phyloP scores from a whole-genome alignment of 192 early-diverging fungal genomes.

The Spizellomyces punctatus region DNA sequence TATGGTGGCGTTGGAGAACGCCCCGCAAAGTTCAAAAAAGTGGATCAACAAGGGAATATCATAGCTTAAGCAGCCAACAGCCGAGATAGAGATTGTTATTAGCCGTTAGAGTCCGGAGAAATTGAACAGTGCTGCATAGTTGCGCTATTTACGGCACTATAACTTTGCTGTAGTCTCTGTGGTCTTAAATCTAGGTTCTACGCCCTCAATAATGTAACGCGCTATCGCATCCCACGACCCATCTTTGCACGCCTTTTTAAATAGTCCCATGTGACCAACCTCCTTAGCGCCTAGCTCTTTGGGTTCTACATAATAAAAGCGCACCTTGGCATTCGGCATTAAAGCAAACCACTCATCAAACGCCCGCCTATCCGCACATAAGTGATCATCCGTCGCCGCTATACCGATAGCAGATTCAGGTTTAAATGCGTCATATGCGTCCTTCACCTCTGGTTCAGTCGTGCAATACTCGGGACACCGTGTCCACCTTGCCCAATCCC shows the following conservation, averaged over 20 bases:
- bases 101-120: too few species aligned
- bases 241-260: conserved; percentile 6
- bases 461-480: conserved; percentile 14
- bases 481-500: conserved; percentile 23
- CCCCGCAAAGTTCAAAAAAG: conserved; percentile 53
- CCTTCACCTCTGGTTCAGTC: conserved; percentile 12
- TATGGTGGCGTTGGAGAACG: conserved; percentile 89
- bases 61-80: too few species aligned
- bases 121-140: too few species aligned
- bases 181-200: background rate
- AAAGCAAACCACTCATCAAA: conserved; percentile 1
- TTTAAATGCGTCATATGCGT: conserved; percentile 10
- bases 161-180: background rate
- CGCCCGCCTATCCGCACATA: background rate
- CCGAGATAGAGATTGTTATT: too few species aligned
- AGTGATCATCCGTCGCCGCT: conserved; percentile 4
- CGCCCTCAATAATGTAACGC: conserved; percentile 10
- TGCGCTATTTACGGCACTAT: background rate
- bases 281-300: background rate
- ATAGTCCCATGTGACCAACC: conserved; percentile 23
- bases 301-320: conserved; percentile 11
- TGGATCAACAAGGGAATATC: background rate
- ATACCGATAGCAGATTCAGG: conserved; percentile 7
- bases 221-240: conserved; percentile 11
- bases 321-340: conserved; percentile 3